A percentile compares a stretch with the other conserved stretches of the same genome.
phyloP scores from a whole-genome alignment of 148 eudicot genomes.

The Camellia japonica region DNA sequence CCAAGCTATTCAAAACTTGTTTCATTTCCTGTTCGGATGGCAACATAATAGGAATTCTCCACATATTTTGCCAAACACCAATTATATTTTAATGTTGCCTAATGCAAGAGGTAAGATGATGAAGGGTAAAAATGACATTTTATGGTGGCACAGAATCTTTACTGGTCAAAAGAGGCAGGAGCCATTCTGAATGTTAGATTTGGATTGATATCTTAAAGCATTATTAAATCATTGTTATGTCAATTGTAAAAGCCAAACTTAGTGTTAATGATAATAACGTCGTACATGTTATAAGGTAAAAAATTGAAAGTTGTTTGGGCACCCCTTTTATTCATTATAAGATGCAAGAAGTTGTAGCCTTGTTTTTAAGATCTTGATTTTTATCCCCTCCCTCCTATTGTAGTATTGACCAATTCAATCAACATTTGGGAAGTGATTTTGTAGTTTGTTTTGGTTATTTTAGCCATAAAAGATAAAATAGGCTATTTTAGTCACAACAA shows the following conservation, averaged over 20 bases:
- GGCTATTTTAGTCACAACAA: too few species aligned
- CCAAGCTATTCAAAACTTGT: background rate
- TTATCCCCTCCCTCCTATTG: too few species aligned
- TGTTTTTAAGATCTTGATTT: too few species aligned
- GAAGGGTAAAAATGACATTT: constrained; percentile 19
- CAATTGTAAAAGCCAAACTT: constrained; percentile 20
- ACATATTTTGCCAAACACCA: background rate
- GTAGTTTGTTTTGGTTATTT: too few species aligned
- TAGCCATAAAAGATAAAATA: too few species aligned
- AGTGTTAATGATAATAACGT: background rate
- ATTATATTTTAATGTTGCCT: background rate
- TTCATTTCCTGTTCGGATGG: background rate
- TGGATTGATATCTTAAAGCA: constrained; percentile 17
- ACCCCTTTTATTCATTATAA: background rate
- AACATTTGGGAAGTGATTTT: too few species aligned
- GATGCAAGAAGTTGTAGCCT: too few species aligned
- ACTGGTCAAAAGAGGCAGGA: constrained; percentile 34
- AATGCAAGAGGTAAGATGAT: background rate
- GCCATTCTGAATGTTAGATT: constrained; percentile 30
- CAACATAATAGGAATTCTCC: background rate
- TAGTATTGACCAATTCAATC: too few species aligned
- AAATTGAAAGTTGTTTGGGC: background rate
- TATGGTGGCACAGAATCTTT: constrained; percentile 33
- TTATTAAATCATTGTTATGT: constrained; percentile 15
- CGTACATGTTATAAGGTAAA: constrained; percentile 1